Conservation (phyloP, 164 flowering plant species). For the Berberis thunbergii region DNA sequence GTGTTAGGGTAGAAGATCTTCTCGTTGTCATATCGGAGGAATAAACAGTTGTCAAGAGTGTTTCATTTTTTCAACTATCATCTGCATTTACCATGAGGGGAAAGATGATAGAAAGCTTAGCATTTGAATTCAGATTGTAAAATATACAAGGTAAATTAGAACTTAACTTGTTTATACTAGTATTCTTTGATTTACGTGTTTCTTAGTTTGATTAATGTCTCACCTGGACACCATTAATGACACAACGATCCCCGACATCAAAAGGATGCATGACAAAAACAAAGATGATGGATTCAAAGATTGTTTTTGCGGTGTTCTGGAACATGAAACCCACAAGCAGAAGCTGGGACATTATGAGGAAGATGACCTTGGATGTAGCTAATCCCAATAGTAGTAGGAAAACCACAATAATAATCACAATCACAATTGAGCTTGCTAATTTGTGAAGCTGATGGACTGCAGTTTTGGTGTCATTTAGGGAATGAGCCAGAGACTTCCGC, state of each 20-base stretch:
- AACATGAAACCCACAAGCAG: background rate
- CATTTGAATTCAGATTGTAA: too few species aligned
- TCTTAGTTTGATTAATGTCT: too few species aligned
- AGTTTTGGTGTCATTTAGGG: constrained; percentile 56
- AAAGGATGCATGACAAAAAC: too few species aligned
- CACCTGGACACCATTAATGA: too few species aligned
- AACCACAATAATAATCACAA: constrained; percentile 26
- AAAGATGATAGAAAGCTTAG: too few species aligned
- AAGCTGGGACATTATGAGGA: constrained; percentile 18
- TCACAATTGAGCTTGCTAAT: constrained; percentile 29
- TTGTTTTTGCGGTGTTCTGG: background rate
- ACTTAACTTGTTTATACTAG: too few species aligned
- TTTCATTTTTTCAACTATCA: constrained; percentile 72
- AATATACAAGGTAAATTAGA: too few species aligned
- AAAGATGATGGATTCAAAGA: too few species aligned
- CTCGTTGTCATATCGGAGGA: constrained; percentile 28
- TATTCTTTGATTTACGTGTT: too few species aligned
- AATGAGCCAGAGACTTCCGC: constrained; percentile 37
- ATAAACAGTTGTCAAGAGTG: constrained; percentile 45
- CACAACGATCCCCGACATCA: too few species aligned
- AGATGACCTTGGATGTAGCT: constrained; percentile 35
- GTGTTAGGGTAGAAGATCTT: constrained; percentile 24
- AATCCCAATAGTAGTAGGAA: constrained; percentile 36
- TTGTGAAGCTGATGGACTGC: constrained; percentile 51
- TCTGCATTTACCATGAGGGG: constrained; percentile 17